Evolutionary conservation across 2,329 filamentous ascomycete species (phyloP).

Genomic region (Aspergillaceae sp.): DNA sequence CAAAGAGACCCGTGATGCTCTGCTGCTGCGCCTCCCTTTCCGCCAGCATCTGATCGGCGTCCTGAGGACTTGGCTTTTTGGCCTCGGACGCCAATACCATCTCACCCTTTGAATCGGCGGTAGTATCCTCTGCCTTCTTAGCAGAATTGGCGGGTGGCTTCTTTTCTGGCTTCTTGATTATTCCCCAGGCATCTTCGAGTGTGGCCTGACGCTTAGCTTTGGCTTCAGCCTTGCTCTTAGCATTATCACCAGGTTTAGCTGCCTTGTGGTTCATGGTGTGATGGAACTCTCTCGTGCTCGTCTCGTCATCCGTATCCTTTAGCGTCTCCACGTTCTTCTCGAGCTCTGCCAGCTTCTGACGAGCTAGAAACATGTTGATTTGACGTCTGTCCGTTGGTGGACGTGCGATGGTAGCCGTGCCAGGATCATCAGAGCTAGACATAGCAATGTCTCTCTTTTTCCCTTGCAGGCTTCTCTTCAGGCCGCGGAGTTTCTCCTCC

Average conservation of each 20-base stretch:
- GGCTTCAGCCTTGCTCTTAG: slow-evolving; percentile 9
- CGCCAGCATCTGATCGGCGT: neutral
- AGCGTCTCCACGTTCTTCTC: slow-evolving; percentile 4
- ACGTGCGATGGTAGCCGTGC: neutral
- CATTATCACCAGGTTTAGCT: slow-evolving; percentile 9
- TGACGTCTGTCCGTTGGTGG: neutral
- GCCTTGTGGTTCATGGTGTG: slow-evolving; percentile 25
- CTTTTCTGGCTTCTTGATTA: slow-evolving; percentile 5
- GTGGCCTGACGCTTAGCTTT: slow-evolving; percentile 19
- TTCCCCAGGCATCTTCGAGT: slow-evolving; percentile 22
- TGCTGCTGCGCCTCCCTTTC: slow-evolving; percentile 2
- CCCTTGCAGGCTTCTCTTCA: neutral
- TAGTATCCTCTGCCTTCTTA: neutral
- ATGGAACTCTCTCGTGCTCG: slow-evolving; percentile 16
- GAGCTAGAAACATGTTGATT: neutral
- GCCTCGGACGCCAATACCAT: neutral
- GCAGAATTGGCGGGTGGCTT: neutral
- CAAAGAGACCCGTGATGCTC: slow-evolving; percentile 18
- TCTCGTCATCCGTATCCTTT: slow-evolving; percentile 11
- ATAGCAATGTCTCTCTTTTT: neutral
- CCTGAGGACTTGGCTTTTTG: neutral
- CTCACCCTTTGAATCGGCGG: neutral
- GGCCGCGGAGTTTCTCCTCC: neutral
- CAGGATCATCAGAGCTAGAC: neutral
- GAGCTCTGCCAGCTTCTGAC: slow-evolving; percentile 7